phyloP scores from a whole-genome alignment of 2,329 filamentous ascomycete species.

The Cyanodermella asteris region DNA sequence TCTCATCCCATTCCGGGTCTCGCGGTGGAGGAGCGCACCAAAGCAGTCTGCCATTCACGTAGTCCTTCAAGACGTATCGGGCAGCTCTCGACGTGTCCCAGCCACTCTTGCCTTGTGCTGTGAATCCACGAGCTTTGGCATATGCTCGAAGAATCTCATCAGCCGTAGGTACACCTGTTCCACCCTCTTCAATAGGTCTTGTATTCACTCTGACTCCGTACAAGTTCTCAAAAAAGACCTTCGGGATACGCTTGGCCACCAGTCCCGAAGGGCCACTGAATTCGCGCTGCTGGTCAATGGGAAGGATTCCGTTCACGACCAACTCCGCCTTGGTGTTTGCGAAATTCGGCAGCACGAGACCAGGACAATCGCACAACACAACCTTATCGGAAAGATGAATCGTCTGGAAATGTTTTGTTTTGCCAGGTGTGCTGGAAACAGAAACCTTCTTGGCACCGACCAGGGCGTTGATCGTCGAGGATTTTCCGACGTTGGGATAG shows the following conservation, averaged over 20 bases:
- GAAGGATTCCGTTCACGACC: slow-evolving; percentile 82
- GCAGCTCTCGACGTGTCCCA: slow-evolving; percentile 87
- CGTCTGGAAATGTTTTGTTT: slow-evolving; percentile 98
- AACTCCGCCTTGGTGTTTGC: slow-evolving; percentile 90
- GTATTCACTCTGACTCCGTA: slow-evolving; percentile 82
- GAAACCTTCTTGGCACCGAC: slow-evolving; percentile 97
- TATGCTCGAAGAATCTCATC: slow-evolving; percentile 73
- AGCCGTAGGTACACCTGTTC: slow-evolving; percentile 65
- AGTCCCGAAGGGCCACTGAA: slow-evolving; percentile 71
- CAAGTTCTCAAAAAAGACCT: slow-evolving; percentile 70
- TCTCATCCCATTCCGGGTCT: slow-evolving; percentile 40
- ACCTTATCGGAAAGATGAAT: slow-evolving; percentile 81
- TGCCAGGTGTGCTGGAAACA: slow-evolving; percentile 88
- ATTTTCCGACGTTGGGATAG: slow-evolving; percentile 98
- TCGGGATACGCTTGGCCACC: slow-evolving; percentile 66
- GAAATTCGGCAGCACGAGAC: slow-evolving; percentile 96
- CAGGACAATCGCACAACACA: slow-evolving; percentile 89
- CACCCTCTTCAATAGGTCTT: slow-evolving; percentile 71
- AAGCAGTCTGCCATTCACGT: slow-evolving; percentile 85
- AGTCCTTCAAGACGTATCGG: slow-evolving; percentile 81
- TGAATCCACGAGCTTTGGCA: slow-evolving; percentile 72
- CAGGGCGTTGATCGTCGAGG: slow-evolving; percentile 96
- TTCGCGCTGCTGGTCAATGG: slow-evolving; percentile 89
- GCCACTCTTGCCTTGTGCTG: slow-evolving; percentile 69
- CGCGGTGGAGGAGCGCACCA: slow-evolving; percentile 73